phyloP scores from a whole-genome alignment of 2,329 filamentous ascomycete species.

The Dothideomycetidae sp. region DNA sequence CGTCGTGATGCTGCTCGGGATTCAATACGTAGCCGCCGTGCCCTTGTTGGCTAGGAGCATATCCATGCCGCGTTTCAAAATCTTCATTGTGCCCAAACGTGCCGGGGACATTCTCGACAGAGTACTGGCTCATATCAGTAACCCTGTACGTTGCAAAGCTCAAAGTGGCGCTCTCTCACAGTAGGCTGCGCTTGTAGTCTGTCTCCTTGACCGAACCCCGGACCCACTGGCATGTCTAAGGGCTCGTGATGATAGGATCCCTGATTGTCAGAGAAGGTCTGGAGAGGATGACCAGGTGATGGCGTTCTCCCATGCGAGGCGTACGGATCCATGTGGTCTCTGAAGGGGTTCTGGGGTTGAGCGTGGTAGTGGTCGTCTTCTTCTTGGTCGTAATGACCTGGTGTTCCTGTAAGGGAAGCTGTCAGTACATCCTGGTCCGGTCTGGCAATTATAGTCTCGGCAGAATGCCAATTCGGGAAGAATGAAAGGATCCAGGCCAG shows the following conservation, averaged over 20 bases:
- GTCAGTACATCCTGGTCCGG: slow-evolving; percentile 7
- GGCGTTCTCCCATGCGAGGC: slow-evolving; percentile 46
- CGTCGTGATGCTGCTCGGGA: slow-evolving; percentile 75
- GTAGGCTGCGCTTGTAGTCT: slow-evolving; percentile 71
- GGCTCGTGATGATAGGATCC: slow-evolving; percentile 49
- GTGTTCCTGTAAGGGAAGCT: slow-evolving; percentile 9
- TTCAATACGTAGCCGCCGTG: slow-evolving; percentile 56
- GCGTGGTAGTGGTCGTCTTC: slow-evolving; percentile 17
- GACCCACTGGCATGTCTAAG: slow-evolving; percentile 56
- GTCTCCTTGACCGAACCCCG: slow-evolving; percentile 46
- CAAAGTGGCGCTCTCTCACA: slow-evolving; percentile 40
- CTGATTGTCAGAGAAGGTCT: slow-evolving; percentile 60
- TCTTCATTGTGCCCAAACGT: slow-evolving; percentile 49
- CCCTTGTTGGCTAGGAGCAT: slow-evolving; percentile 28
- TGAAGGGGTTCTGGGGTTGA: slow-evolving; percentile 21
- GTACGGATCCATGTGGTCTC: slow-evolving; percentile 35
- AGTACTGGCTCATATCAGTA: slow-evolving; percentile 38
- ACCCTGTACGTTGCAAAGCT: background rate
- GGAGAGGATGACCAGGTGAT: slow-evolving; percentile 60
- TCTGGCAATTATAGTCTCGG: too few relatives aligned
- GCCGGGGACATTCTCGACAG: slow-evolving; percentile 51
- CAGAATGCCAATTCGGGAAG: background rate
- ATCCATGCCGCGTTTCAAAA: slow-evolving; percentile 37
- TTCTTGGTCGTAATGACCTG: slow-evolving; percentile 13
- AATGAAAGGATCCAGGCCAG: background rate